Conservation (phyloP, 352 stramenopile species). For the Phytophthora sp. region DNA sequence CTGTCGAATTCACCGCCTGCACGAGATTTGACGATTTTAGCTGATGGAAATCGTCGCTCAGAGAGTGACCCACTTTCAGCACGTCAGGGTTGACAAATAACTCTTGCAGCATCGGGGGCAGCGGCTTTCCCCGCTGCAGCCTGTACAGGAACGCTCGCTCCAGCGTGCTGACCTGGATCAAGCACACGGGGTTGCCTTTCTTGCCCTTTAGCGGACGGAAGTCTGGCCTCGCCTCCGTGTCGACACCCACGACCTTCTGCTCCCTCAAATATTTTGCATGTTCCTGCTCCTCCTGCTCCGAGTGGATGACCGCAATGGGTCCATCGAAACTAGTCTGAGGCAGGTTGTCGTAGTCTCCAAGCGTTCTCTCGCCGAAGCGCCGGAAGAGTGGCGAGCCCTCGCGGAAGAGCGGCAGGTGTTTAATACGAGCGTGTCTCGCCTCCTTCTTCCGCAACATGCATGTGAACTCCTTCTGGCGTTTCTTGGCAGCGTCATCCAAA, state of each 20-base stretch:
- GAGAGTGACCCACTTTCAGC: slow-evolving; percentile 81
- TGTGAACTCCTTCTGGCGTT: slow-evolving; percentile 49
- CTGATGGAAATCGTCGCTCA: slow-evolving; percentile 77
- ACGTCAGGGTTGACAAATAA: slow-evolving; percentile 64
- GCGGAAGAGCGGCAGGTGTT: slow-evolving; percentile 77
- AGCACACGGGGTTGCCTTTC: slow-evolving; percentile 68
- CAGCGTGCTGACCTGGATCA: slow-evolving; percentile 82
- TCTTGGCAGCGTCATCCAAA: not conserved
- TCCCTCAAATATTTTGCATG: slow-evolving; percentile 56
- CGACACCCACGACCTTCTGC: slow-evolving; percentile 69
- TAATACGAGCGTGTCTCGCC: slow-evolving; percentile 53
- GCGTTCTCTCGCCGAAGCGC: slow-evolving; percentile 54
- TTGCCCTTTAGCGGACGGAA: slow-evolving; percentile 56
- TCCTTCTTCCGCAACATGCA: slow-evolving; percentile 62
- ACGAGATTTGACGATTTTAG: slow-evolving; percentile 68
- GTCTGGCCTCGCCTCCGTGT: slow-evolving; percentile 81
- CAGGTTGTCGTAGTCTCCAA: slow-evolving; percentile 59
- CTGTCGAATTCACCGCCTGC: slow-evolving; percentile 62
- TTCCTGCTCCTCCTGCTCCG: slow-evolving; percentile 54
- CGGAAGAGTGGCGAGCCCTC: slow-evolving; percentile 56
- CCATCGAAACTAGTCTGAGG: slow-evolving; percentile 58
- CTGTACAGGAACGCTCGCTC: slow-evolving; percentile 80
- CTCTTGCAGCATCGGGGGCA: slow-evolving; percentile 62
- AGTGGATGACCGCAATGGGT: slow-evolving; percentile 69
- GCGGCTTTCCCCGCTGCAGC: slow-evolving; percentile 52